Conservation (phyloP, 1,284 basidiomycete genomes). For the Clitocybe nebularis region DNA sequence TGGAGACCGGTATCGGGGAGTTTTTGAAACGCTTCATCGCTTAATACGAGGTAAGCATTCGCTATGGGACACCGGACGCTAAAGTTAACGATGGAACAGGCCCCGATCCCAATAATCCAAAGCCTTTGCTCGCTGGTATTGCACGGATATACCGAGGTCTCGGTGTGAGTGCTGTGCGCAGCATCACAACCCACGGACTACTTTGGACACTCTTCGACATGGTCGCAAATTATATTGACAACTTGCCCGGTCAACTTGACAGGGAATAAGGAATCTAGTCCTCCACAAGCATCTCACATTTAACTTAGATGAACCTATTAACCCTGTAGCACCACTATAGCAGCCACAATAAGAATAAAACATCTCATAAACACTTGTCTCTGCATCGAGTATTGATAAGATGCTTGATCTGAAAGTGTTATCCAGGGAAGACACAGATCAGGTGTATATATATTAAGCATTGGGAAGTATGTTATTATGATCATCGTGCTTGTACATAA, state of each 20-base stretch:
- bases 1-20: slow-evolving; percentile 63
- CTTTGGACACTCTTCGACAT: slow-evolving; percentile 83
- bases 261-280: slow-evolving; percentile 14
- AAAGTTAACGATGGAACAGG: slow-evolving; percentile 37
- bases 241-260: slow-evolving; percentile 41
- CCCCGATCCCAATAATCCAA: slow-evolving; percentile 68
- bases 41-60: slow-evolving; percentile 62
- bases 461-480: neutral
- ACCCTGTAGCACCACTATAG: slow-evolving; percentile 17
- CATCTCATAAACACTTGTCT: slow-evolving; percentile 3
- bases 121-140: slow-evolving; percentile 66
- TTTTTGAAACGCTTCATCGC: slow-evolving; percentile 70
- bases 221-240: slow-evolving; percentile 71
- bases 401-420: neutral
- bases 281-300: slow-evolving; percentile 2
- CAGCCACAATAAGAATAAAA: slow-evolving; percentile 8
- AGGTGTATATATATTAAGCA: neutral
- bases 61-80: neutral
- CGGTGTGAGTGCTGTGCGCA: slow-evolving; percentile 78
- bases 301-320: slow-evolving; percentile 18
- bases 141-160: slow-evolving; percentile 80
- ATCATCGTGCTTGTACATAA: slow-evolving; percentile 76
- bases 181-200: slow-evolving; percentile 79
- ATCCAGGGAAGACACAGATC: neutral
- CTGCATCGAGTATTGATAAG: too few species aligned